Percentiles rank a stretch among this genome's conserved stretches.
phyloP scores from a whole-genome alignment of 257 asterid genomes.

The Galeopsis tetrahit region DNA sequence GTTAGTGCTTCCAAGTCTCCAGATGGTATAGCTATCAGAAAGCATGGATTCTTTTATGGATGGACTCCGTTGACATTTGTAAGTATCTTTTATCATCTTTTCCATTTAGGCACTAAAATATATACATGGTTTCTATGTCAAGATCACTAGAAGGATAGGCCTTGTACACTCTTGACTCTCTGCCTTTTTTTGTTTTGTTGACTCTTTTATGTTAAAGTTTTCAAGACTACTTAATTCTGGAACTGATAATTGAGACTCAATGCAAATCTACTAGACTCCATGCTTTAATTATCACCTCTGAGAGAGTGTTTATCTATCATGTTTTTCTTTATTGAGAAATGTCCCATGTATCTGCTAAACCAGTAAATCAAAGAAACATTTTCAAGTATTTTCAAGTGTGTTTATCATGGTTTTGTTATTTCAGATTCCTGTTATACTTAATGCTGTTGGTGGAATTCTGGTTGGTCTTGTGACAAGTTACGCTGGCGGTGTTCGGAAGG shows the following conservation, averaged over 20 bases:
- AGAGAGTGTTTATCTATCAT: not conserved
- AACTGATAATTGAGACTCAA: slow-evolving; percentile 14
- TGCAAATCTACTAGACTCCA: not conserved
- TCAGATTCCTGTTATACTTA: slow-evolving; percentile 85
- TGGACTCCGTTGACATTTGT: slow-evolving; percentile 92
- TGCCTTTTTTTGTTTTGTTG: slow-evolving; percentile 18
- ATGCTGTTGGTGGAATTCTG: slow-evolving; percentile 96
- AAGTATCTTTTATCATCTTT: slow-evolving; percentile 37
- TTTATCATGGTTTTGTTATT: slow-evolving; percentile 38
- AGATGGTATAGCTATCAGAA: slow-evolving; percentile 78
- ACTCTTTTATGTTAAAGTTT: slow-evolving; percentile 24
- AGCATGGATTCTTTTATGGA: slow-evolving; percentile 83
- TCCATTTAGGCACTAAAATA: not conserved
- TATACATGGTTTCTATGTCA: slow-evolving; percentile 25
- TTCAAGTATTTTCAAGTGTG: not conserved
- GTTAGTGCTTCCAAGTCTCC: slow-evolving; percentile 90
- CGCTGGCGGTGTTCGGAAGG: slow-evolving; percentile 99
- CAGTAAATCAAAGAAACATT: slow-evolving; percentile 16
- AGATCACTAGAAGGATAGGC: slow-evolving; percentile 11
- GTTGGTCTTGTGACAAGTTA: slow-evolving; percentile 96
- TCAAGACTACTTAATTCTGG: not conserved
- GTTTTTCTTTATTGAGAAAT: slow-evolving; percentile 14
- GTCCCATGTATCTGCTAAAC: slow-evolving; percentile 18
- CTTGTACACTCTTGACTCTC: slow-evolving; percentile 6
- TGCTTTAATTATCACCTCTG: slow-evolving; percentile 13